Conservation (phyloP, 1,139 yeast species). For the Taiozyma sp. region DNA sequence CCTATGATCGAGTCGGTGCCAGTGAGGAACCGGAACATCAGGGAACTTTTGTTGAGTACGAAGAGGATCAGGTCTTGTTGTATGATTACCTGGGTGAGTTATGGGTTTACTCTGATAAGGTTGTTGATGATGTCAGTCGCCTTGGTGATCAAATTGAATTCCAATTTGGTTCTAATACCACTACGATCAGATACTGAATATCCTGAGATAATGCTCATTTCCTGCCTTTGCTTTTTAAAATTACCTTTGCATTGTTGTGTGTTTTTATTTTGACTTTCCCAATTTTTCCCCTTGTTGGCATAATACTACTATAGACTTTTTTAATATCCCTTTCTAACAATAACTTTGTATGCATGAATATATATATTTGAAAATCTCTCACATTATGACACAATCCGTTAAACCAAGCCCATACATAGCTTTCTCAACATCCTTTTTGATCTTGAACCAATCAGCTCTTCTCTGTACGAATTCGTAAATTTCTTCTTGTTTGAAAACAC, state of each 20-base stretch:
- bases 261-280: background rate
- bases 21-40: conserved; percentile 23
- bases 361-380: conserved; percentile 3
- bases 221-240: background rate
- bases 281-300: background rate
- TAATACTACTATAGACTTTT: background rate
- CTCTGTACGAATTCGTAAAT: conserved; percentile 88
- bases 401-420: conserved; percentile 91
- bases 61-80: conserved; percentile 11
- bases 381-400: conserved; percentile 51
- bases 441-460: conserved; percentile 79
- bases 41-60: conserved; percentile 23
- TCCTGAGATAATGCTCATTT: background rate
- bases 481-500: conserved; percentile 89
- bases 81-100: conserved; percentile 24
- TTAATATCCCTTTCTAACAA: background rate
- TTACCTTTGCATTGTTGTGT: too few relatives aligned
- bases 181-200: background rate
- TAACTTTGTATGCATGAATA: too few relatives aligned
- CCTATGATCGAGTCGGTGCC: conserved; percentile 40
- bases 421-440: conserved; percentile 79
- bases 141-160: background rate
- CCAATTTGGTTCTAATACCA: background rate
- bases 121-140: conserved; percentile 3
- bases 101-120: conserved; percentile 19